These are phyloP conservation scores for Trichoderma atroviride DNA, from an alignment of 2,329 filamentous ascomycete species.

Conservation along the genomic window DNA sequence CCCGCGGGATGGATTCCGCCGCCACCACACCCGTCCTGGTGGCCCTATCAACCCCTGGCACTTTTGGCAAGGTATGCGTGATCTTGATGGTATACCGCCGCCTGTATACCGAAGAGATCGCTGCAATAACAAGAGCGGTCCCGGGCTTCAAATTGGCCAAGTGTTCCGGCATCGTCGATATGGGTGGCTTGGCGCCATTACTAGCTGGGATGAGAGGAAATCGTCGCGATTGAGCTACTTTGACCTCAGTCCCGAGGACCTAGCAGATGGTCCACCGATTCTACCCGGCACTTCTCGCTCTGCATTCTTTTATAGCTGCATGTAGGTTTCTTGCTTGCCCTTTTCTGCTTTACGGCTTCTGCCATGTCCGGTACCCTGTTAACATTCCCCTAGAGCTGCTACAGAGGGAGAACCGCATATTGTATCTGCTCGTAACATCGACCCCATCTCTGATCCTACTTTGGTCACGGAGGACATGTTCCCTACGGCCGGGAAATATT, in stretches of 20 bases:
- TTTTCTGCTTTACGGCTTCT: not conserved
- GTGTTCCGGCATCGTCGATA: constrained; percentile 84
- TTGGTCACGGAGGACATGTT: constrained; percentile 62
- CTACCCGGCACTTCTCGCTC: constrained; percentile 25
- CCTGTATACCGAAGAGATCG: constrained; percentile 36
- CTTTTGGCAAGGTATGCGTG: constrained; percentile 43
- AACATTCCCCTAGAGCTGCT: constrained; percentile 35
- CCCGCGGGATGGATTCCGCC: constrained; percentile 35
- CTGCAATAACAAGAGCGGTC: constrained; percentile 29
- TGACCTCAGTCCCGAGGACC: not conserved
- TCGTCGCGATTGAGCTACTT: constrained; percentile 28
- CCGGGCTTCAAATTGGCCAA: constrained; percentile 71
- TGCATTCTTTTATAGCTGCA: constrained; percentile 73
- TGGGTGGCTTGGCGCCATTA: constrained; percentile 77
- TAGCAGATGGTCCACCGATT: not conserved
- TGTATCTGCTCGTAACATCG: constrained; percentile 73
- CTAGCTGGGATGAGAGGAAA: constrained; percentile 73
- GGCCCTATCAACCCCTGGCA: constrained; percentile 35
- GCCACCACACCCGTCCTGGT: constrained; percentile 35
- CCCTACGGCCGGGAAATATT: constrained; percentile 77
- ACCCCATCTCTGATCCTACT: constrained; percentile 54
- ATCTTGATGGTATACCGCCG: constrained; percentile 49
- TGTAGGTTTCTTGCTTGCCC: constrained; percentile 65
- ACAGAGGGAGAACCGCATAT: constrained; percentile 41
- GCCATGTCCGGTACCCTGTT: not conserved